Evolutionary conservation across 2,329 filamentous ascomycete genomes (phyloP), one percentile per base, ranked within the genome.

Genomic region (Curvularia sp.): DNA sequence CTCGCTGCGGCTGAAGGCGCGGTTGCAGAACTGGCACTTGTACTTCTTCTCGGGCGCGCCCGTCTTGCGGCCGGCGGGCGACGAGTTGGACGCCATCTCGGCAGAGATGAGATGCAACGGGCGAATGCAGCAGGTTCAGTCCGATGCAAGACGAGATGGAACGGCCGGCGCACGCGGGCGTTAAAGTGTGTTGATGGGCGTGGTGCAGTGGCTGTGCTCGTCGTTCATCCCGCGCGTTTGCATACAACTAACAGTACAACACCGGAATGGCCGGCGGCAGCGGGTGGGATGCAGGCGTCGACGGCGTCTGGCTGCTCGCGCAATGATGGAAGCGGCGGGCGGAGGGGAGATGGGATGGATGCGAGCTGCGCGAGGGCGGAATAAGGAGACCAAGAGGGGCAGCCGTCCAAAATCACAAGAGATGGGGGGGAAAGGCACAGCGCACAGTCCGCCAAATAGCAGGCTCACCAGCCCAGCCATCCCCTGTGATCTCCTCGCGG

Each of bases 1-100:
- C 81, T 99, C 95, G 79, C 93, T 97, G 79, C 95, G 86, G 82
- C 93, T 97, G 79, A 99, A 99, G 65, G 95, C 95, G 79, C 95
- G 87, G 81, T 93, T 93, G 84, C 95, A 98, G 81, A 97, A 98
- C 84, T 97, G 93, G 83, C 95, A 99, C 80, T 98, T 97, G 88
- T 99, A 99, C 82, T 97, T 97, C 84, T 96, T 94, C 84, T 98
- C 95, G 56, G 93, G 92, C 70, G 88, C 89, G 62, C 74, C 72
- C 67, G 89, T 80, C 81, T 96, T 96, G 80, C 91, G 88, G 74
- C 89, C 85, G 71, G 90, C 85, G 61, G 77, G 72, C 75, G 88
- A 86, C 75, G 92, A 86, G 75, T 87, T 82, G 75, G 89, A 84
- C 71, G 88, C 87, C 80, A 89, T 78, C 52, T 72, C 86, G 78